Evolutionary conservation across 176 grass and related monocot genomes (phyloP).

Genomic region (Hordeum marinum): DNA sequence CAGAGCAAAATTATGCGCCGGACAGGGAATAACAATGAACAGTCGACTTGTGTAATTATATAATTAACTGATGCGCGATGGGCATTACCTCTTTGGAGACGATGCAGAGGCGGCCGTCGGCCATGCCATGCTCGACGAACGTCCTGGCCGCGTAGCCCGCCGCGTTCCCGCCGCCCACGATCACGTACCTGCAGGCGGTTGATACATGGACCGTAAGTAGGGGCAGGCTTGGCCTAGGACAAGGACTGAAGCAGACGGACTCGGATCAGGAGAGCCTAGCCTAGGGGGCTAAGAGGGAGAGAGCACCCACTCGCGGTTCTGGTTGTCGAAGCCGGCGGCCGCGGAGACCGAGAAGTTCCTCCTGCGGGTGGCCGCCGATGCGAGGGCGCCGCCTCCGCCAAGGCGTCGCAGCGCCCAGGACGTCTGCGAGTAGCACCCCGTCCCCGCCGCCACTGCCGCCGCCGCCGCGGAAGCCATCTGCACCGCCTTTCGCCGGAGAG

Average conservation of each 20-base stretch:
- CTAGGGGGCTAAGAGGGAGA: too few relatives aligned
- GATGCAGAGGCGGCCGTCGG: constrained; percentile 80
- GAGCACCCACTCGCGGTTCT: constrained; percentile 62
- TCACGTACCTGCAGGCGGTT: constrained; percentile 61
- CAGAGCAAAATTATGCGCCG: background rate
- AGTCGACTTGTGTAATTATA: background rate
- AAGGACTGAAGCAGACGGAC: background rate
- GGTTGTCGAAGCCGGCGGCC: constrained; percentile 48
- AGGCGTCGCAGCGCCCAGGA: constrained; percentile 33
- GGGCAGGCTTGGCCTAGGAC: background rate
- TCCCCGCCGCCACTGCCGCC: background rate
- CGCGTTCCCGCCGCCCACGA: constrained; percentile 87
- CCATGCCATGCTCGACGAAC: constrained; percentile 87
- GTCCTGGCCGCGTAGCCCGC: constrained; percentile 83
- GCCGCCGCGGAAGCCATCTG: constrained; percentile 28
- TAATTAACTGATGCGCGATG: background rate
- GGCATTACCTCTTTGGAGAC: constrained; percentile 81
- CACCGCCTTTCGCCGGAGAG: constrained; percentile 40
- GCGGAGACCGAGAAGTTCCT: constrained; percentile 29
- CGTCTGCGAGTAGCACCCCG: constrained; percentile 3
- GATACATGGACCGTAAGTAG: background rate
- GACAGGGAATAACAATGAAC: background rate
- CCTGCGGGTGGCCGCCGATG: background rate
- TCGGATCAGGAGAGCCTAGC: background rate
- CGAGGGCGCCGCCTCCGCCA: background rate